Evolutionary conservation across 768 basidiomycete species (phyloP).

Genomic region (Termitomyces sp.): DNA sequence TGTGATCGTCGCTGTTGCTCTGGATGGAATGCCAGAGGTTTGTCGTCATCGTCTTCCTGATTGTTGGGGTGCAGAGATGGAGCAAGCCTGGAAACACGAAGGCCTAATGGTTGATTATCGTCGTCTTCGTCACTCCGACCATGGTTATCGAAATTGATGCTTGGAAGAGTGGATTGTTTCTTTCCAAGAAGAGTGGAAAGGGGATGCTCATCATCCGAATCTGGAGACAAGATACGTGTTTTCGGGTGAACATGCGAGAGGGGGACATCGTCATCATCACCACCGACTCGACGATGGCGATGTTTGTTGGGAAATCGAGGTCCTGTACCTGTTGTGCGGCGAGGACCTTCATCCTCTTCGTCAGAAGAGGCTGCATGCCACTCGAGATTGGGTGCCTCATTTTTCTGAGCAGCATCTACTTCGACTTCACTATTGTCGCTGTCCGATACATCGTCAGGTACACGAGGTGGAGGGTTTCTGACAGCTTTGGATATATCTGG

Average conservation of each 20-base stretch:
- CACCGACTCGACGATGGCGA: constrained; percentile 16
- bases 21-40: constrained; percentile 66
- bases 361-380: constrained; percentile 63
- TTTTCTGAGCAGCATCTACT: constrained; percentile 10
- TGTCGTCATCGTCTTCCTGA: constrained; percentile 58
- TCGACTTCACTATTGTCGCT: constrained; percentile 43
- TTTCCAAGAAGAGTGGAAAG: constrained; percentile 53
- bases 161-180: constrained; percentile 35
- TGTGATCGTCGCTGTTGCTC: constrained; percentile 77
- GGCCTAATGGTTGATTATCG: constrained; percentile 67
- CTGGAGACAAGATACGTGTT: constrained; percentile 23
- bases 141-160: constrained; percentile 34
- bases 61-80: constrained; percentile 17
- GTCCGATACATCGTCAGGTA: constrained; percentile 43
- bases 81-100: constrained; percentile 53
- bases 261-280: constrained; percentile 76
- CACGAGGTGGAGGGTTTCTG: constrained; percentile 30
- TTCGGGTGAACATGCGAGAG: constrained; percentile 55
- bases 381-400: constrained; percentile 10
- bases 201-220: constrained; percentile 72
- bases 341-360: constrained; percentile 48
- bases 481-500: constrained; percentile 36
- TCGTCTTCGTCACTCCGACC: constrained; percentile 45
- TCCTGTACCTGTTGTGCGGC: constrained; percentile 54
- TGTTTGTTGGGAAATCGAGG: constrained; percentile 38